Conservation (phyloP, 1,139 yeast genomes). For the Candida neerlandica region DNA sequence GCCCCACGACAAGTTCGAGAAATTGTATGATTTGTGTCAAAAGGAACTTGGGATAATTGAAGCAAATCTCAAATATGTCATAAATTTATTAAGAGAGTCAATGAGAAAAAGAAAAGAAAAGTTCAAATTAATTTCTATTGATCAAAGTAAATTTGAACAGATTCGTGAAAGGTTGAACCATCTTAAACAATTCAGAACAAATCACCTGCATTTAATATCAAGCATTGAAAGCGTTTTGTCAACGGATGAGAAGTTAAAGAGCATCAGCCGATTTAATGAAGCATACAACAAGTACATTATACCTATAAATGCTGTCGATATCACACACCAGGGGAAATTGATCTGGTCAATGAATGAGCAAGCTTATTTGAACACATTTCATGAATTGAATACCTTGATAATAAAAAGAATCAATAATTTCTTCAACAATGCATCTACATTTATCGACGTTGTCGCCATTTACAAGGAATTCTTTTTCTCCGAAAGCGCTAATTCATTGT, state of each 20-base stretch:
- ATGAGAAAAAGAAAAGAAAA: slow-evolving; percentile 75
- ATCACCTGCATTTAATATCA: slow-evolving; percentile 58
- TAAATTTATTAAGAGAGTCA: slow-evolving; percentile 67
- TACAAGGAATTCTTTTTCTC: slow-evolving; percentile 23
- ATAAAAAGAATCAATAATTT: slow-evolving; percentile 26
- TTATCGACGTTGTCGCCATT: slow-evolving; percentile 35
- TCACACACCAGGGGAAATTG: slow-evolving; percentile 35
- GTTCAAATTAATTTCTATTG: slow-evolving; percentile 65
- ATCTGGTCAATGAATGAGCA: slow-evolving; percentile 36
- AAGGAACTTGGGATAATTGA: slow-evolving; percentile 33
- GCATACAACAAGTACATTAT: slow-evolving; percentile 34
- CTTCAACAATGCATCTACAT: slow-evolving; percentile 29
- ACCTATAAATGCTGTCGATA: slow-evolving; percentile 34
- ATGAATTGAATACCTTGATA: slow-evolving; percentile 25
- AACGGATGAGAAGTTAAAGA: slow-evolving; percentile 18
- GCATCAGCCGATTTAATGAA: slow-evolving; percentile 26
- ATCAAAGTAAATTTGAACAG: slow-evolving; percentile 42
- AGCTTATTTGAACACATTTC: slow-evolving; percentile 27
- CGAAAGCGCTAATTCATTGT: slow-evolving; percentile 20
- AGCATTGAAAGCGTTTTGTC: slow-evolving; percentile 32
- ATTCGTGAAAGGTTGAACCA: slow-evolving; percentile 51
- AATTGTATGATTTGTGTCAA: slow-evolving; percentile 19
- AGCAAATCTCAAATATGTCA: slow-evolving; percentile 37
- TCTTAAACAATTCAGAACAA: slow-evolving; percentile 48
- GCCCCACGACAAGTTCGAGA: slow-evolving; percentile 25